A percentile compares a stretch with the other conserved stretches of the same genome.
Evolutionary conservation across 2,329 filamentous ascomycete genomes (phyloP).

Genomic region (Cercospora zeae-maydis): DNA sequence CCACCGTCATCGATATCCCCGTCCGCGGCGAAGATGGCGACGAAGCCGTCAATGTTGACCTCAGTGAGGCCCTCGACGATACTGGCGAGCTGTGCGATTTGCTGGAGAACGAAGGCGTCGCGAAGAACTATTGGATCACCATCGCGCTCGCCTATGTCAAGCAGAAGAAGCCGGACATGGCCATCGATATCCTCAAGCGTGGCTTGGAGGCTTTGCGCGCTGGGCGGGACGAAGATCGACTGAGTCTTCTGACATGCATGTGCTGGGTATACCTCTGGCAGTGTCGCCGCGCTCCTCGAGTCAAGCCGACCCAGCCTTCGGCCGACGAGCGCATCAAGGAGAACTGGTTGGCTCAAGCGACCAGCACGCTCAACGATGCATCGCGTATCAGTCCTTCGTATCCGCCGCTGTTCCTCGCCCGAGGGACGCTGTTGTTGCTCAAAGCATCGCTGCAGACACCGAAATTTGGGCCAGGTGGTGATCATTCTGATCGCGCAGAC

Average conservation of each 20-base stretch:
- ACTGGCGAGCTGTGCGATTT: conserved; percentile 87
- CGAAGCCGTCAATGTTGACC: conserved; percentile 83
- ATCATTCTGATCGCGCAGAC: conserved; percentile 69
- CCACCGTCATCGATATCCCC: conserved; percentile 61
- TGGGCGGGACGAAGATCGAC: conserved; percentile 73
- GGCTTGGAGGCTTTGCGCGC: conserved; percentile 64
- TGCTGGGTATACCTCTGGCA: conserved; percentile 92
- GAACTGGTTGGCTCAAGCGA: conserved; percentile 85
- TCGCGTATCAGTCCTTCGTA: conserved; percentile 89
- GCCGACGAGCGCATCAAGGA: conserved; percentile 87
- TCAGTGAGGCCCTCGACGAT: conserved; percentile 82
- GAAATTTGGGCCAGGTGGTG: conserved; percentile 59
- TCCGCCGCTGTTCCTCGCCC: conserved; percentile 83
- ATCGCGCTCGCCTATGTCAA: conserved; percentile 96
- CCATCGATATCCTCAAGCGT: conserved; percentile 66
- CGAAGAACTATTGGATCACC: conserved; percentile 95
- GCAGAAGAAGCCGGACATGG: conserved; percentile 86
- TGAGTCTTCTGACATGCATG: conserved; percentile 77
- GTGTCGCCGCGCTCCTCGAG: conserved; percentile 72
- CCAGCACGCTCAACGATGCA: conserved; percentile 89
- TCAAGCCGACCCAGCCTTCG: conserved; percentile 56
- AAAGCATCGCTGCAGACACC: conserved; percentile 81
- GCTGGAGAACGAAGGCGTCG: conserved; percentile 88
- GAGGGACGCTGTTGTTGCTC: conserved; percentile 83
- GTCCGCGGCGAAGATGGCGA: conserved; percentile 60